A percentile compares a stretch with the other conserved stretches of the same genome.
Evolutionary conservation across 768 basidiomycete genomes (phyloP).

Genomic region (Heimioporus sp.): DNA sequence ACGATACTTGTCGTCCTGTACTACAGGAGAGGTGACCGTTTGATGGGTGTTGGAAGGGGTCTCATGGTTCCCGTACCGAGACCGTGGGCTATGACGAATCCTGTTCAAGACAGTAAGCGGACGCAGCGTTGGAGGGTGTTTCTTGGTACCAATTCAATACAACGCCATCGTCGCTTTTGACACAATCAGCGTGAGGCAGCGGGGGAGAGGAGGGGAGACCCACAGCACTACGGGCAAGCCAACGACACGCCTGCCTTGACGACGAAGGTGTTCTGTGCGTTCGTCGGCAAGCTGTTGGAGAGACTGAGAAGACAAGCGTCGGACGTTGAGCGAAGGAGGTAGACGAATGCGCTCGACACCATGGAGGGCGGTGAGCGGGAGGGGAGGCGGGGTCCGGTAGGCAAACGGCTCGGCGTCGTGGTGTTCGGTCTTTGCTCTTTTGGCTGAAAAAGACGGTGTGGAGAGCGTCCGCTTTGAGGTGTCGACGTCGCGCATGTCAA

Average conservation of each 20-base stretch:
- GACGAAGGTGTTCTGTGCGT: slow-evolving; percentile 14
- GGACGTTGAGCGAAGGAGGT: slow-evolving; percentile 6
- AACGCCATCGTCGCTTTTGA: slow-evolving; percentile 26
- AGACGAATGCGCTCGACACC: slow-evolving; percentile 30
- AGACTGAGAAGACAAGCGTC: slow-evolving; percentile 7
- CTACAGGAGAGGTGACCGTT: neutral
- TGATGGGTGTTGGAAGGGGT: neutral
- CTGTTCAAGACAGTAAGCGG: slow-evolving; percentile 13
- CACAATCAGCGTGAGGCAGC: slow-evolving; percentile 4
- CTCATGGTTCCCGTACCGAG: neutral
- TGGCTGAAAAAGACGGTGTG: slow-evolving; percentile 5
- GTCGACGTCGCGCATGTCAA: slow-evolving; percentile 15
- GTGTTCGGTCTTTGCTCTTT: slow-evolving; percentile 22
- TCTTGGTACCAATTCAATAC: slow-evolving; percentile 27
- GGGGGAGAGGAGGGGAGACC: slow-evolving; percentile 4
- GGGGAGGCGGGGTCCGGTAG: slow-evolving; percentile 4
- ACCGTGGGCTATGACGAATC: slow-evolving; percentile 10
- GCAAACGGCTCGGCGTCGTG: neutral
- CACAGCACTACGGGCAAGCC: slow-evolving; percentile 26
- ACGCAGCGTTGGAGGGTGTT: neutral
- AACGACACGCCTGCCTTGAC: slow-evolving; percentile 22
- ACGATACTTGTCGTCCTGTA: too few species aligned
- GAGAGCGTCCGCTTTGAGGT: slow-evolving; percentile 14
- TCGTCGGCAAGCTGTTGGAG: slow-evolving; percentile 17
- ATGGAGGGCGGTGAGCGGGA: slow-evolving; percentile 18